Conservation (phyloP, 495 filamentous ascomycete genomes). For the Sphaerosporella brunnea region DNA sequence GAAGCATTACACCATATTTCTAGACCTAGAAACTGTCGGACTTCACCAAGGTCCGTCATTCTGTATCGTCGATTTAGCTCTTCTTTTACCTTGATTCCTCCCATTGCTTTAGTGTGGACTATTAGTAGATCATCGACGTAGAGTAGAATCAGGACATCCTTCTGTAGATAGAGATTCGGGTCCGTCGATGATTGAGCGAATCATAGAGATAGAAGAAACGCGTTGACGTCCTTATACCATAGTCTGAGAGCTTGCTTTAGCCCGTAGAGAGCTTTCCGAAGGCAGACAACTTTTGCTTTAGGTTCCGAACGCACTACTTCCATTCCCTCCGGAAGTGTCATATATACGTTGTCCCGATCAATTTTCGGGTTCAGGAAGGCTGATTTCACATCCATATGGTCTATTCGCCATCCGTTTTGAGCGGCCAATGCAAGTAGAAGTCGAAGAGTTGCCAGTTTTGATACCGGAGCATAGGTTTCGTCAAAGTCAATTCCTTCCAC, state of each 20-base stretch:
- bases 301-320: not conserved
- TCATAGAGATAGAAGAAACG: not conserved
- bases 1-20: not conserved
- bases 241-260: conserved; percentile 8
- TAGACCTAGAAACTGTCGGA: not conserved
- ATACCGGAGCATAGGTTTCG: conserved; percentile 14
- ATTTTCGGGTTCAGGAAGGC: conserved; percentile 10
- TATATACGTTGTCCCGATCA: conserved; percentile 7
- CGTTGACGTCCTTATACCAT: conserved; percentile 2
- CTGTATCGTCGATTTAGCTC: not conserved
- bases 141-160: not conserved
- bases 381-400: conserved; percentile 12
- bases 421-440: not conserved
- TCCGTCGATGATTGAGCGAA: conserved; percentile 1
- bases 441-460: conserved; percentile 6
- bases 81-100: not conserved
- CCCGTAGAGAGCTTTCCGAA: conserved; percentile 6
- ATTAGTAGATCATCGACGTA: conserved; percentile 6
- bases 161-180: conserved; percentile 5
- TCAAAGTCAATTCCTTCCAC: conserved; percentile 8
- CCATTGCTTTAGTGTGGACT: not conserved
- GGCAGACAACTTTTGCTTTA: not conserved
- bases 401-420: conserved; percentile 4
- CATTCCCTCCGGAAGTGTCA: conserved; percentile 1
- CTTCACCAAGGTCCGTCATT: conserved; percentile 4